Conservation (phyloP, 1,139 yeast species). For the Groenewaldozyma auringiensis region DNA sequence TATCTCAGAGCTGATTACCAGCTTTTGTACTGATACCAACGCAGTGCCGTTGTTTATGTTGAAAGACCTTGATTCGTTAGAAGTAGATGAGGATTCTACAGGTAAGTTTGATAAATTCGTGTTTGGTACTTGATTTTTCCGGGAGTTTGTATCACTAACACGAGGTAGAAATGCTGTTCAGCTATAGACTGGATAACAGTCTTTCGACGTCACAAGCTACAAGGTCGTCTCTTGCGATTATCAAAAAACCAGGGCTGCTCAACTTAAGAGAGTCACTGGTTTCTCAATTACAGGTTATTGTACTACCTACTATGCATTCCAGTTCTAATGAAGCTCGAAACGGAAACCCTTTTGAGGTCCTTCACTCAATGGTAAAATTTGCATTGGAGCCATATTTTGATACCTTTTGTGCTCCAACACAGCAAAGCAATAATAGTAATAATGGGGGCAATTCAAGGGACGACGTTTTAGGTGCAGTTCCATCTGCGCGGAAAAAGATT, state of each 20-base stretch:
- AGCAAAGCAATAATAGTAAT: slow-evolving; percentile 7
- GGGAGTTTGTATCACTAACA: no score
- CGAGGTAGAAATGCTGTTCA: no score
- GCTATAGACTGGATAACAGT: slow-evolving; percentile 12
- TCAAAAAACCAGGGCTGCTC: slow-evolving; percentile 40
- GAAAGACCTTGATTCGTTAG: slow-evolving; percentile 16
- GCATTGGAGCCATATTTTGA: slow-evolving; percentile 52
- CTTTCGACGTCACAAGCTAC: slow-evolving; percentile 13
- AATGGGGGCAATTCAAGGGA: slow-evolving; percentile 3
- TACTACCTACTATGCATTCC: slow-evolving; percentile 19
- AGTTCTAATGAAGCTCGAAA: slow-evolving; percentile 8
- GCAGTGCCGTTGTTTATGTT: slow-evolving; percentile 21
- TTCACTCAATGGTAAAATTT: slow-evolving; percentile 50
- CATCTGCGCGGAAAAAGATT: slow-evolving; percentile 43
- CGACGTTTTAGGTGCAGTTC: slow-evolving; percentile 17
- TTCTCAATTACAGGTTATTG: slow-evolving; percentile 37
- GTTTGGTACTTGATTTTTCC: background rate
- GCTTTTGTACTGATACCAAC: slow-evolving; percentile 20
- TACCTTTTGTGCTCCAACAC: slow-evolving; percentile 27
- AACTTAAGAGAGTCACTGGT: slow-evolving; percentile 26
- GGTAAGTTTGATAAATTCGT: slow-evolving; percentile 8
- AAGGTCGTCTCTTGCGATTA: slow-evolving; percentile 32
- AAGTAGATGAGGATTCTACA: slow-evolving; percentile 7
- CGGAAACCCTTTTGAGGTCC: slow-evolving; percentile 41
- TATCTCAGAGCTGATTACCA: slow-evolving; percentile 9